phyloP scores from a whole-genome alignment of 192 early-diverging fungal species.

The Pecoramyces ruminantium region DNA sequence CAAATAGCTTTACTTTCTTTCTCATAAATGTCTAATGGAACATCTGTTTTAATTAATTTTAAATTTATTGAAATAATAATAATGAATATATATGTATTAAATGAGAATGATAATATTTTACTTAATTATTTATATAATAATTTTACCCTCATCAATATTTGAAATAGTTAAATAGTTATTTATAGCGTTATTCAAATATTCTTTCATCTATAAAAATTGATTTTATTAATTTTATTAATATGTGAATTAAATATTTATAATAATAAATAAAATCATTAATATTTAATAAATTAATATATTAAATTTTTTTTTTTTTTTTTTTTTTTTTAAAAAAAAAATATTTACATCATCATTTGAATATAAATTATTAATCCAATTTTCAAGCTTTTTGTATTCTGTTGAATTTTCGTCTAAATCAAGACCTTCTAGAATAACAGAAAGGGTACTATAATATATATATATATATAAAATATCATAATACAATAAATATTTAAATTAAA shows the following conservation, averaged over 20 bases:
- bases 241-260: too few species aligned
- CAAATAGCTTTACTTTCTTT: neutral
- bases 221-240: too few species aligned
- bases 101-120: too few species aligned
- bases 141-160: neutral
- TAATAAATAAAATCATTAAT: too few species aligned
- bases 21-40: neutral
- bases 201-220: neutral
- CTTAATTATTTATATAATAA: too few species aligned
- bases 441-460: neutral
- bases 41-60: neutral
- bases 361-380: neutral
- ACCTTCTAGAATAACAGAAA: neutral
- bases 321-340: too few species aligned
- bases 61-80: too few species aligned
- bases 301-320: too few species aligned
- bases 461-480: too few species aligned
- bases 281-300: too few species aligned
- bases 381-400: neutral
- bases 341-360: neutral
- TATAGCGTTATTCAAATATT: neutral
- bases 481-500: too few species aligned
- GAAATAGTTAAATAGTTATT: neutral
- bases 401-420: neutral
- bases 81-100: too few species aligned